Base-by-base conservation (phyloP, 805 yeast species). In the Kluyveromyces aestuarii region DNA sequence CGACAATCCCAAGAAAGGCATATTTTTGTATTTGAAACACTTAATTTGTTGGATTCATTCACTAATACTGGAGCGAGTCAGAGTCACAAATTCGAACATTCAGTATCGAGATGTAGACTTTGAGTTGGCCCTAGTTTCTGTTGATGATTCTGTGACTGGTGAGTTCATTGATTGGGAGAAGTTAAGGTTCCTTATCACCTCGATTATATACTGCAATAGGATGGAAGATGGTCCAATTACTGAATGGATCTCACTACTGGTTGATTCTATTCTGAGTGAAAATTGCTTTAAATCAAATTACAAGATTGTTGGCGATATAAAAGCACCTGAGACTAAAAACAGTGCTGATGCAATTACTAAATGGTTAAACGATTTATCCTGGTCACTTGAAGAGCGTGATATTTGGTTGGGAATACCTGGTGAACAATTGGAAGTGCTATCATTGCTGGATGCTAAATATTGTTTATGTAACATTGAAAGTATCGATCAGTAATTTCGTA, bases 111-210 rank as follows among this genome's bases (percentile, higher is more conserved):
- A 43, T 21, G 14, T 43, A 14, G 45, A 43, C 18, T 33, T 43
- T n/a, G 39, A 43, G 16, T 27, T 43, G 19, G 45, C 45, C 10
- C 16, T 43, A 9, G 36, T 11, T 17, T 11, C 45, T 59, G 76
- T 56, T 58, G 82, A n/a, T 56, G 64, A 19, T 50, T 60, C 69
- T 45, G 62, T 83, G 40, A 56, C 86, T 25, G 76, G 79, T 2
- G 72, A 73, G 2, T 69, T 82, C 8, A 70, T 80, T 1, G 85
- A 86, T 57, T 91, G 91, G 21, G 76, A 16, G 1, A 37, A 16
- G 11, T 18, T 53, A 19, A 25, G 40, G n/a, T 49, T 40, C 44
- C 48, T 50, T 30, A 36, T 53, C 3, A 51, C 53, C 9, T 39
- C 45, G 13, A 53, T 60, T 25, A 52, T 57, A 6, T 61, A 61